Base-by-base conservation (phyloP, 495 filamentous ascomycete species). In the Rostrohypoxylon terebratum region DNA sequence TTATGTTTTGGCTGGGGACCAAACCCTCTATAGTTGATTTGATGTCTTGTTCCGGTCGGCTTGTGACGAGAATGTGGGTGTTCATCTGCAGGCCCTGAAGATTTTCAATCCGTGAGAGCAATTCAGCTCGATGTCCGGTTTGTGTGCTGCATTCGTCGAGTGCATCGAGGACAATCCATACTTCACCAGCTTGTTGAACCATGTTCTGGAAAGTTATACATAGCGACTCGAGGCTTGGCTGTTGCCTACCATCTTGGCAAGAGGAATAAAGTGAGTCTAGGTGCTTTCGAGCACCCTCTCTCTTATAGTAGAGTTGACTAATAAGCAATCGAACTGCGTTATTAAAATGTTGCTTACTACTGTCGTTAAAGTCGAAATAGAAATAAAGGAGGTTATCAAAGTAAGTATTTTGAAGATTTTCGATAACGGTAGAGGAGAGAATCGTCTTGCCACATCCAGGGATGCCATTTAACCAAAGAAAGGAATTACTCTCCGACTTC, bases 131-230 rank as follows among this genome's bases (percentile, higher is more conserved):
- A 5, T 20, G 8, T 45, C 4, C 16, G 42, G 5, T 45, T 8
- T 7, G 7, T 38, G 8, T 38, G 11, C 8, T 38, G 16, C 42
- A 45, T n/a, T 45, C 42, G 16, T 45, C 42, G 4, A 45, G 8
- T n/a, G 42, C 42, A n/a, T 45, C 42, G 13, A 45, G 42, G 42
- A 45, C 13, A n/a, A 45, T 45, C 42, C 42, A 45, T n/a, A 45
- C 42, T n/a, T 45, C 42, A 45, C 16, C 16, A n/a, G 16, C 14
- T 16, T 45, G 13, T 20, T 45, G 14, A 45, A 20, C 16, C 42
- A 45, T 45, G 14, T 45, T n/a, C 42, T 16, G 13, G 42, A 45
- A 45, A 45, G 42, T 20, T n/a, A 16, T 45, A n/a, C 16, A 20
- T 45, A 45, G 16, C 16, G 42, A 45, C 42, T 20, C 14, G 42